A percentile compares a stretch with the other conserved stretches of the same genome.
These are phyloP conservation scores for Monotropa hypopitys DNA, from an alignment of 179 eudicot species.

Conservation along the genomic window DNA sequence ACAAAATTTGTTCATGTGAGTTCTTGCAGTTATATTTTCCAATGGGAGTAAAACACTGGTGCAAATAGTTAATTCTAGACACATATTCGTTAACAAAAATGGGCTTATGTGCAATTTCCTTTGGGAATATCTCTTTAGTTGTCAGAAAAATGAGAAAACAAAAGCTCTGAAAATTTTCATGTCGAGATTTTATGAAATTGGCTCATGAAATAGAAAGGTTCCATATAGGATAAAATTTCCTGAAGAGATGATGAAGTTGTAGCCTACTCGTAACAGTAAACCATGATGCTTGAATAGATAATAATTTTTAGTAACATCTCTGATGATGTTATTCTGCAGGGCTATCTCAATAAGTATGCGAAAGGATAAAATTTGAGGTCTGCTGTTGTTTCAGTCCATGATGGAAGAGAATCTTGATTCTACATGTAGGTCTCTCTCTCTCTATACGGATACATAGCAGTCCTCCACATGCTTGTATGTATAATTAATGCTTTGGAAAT, in stretches of 20 bases:
- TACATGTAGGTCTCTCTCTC: slow-evolving; percentile 5
- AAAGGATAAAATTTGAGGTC: slow-evolving; percentile 28
- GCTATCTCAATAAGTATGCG: slow-evolving; percentile 77
- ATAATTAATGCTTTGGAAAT: background rate
- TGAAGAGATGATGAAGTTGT: background rate
- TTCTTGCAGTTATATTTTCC: background rate
- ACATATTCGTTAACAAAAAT: background rate
- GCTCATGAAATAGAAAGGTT: background rate
- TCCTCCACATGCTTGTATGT: background rate
- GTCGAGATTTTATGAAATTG: background rate
- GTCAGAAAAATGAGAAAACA: background rate
- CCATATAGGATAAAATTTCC: background rate
- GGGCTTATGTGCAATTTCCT: background rate
- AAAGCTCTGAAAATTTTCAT: background rate
- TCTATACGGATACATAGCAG: background rate
- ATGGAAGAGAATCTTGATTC: background rate
- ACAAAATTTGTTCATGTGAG: background rate
- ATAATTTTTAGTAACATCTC: background rate
- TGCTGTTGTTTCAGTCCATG: slow-evolving; percentile 2
- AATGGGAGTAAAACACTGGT: background rate
- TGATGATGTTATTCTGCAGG: slow-evolving; percentile 38
- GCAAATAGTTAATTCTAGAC: background rate
- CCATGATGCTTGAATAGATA: background rate
- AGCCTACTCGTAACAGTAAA: background rate
- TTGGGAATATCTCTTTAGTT: background rate